These are phyloP conservation scores for Vicia villosa DNA, from an alignment of 306 rosid species.

Conservation along the genomic window DNA sequence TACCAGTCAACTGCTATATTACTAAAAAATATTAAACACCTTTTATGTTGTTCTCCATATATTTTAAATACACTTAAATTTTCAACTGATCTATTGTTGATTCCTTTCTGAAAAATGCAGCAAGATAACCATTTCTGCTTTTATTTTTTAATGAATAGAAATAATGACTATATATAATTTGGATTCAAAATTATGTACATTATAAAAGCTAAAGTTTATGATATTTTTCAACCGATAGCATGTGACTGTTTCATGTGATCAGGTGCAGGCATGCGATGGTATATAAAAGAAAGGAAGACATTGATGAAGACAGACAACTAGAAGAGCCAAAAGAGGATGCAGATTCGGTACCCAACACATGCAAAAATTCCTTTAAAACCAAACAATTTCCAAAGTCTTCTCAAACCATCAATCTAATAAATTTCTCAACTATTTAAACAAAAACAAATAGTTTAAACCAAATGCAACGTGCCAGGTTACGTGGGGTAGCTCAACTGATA, in stretches of 20 bases:
- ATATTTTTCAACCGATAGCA: slow-evolving; percentile 31
- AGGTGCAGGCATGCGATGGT: slow-evolving; percentile 30
- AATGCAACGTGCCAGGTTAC: too few species aligned
- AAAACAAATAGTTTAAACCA: too few species aligned
- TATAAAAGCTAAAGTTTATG: slow-evolving; percentile 15
- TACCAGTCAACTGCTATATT: not conserved
- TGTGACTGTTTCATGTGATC: slow-evolving; percentile 37
- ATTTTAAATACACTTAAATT: not conserved
- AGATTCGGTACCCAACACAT: slow-evolving; percentile 36
- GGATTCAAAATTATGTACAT: slow-evolving; percentile 20
- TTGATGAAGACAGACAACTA: slow-evolving; percentile 37
- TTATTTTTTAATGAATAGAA: slow-evolving; percentile 3
- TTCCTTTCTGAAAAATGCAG: slow-evolving; percentile 7
- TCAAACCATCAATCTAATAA: slow-evolving; percentile 1
- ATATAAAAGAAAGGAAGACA: slow-evolving; percentile 19
- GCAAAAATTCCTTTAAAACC: slow-evolving; percentile 18
- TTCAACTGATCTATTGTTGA: not conserved
- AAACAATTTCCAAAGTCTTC: slow-evolving; percentile 13
- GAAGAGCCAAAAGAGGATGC: slow-evolving; percentile 28
- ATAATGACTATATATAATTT: slow-evolving; percentile 16
- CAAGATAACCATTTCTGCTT: not conserved
- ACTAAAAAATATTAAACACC: not conserved
- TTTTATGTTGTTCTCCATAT: not conserved
- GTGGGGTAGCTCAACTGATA: too few species aligned
- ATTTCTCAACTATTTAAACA: not conserved